phyloP scores from a whole-genome alignment of 2,329 filamentous ascomycete genomes.

The Lecanicillium sp. region DNA sequence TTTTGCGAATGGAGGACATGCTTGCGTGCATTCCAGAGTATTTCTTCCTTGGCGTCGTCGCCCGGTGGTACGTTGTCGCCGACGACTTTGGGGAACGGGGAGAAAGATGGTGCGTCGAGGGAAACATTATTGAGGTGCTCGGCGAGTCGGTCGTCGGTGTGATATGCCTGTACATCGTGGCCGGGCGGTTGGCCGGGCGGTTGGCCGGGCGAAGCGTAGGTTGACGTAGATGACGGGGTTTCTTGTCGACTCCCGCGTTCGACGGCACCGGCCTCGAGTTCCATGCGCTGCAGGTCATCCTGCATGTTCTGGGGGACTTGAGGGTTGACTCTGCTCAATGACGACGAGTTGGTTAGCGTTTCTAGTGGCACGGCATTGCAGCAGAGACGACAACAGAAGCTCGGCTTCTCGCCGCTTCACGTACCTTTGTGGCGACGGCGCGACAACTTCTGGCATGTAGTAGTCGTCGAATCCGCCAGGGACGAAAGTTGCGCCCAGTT shows the following conservation, averaged over 20 bases:
- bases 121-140: constrained; percentile 32
- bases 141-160: constrained; percentile 27
- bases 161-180: constrained; percentile 29
- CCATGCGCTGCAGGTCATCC: constrained; percentile 83
- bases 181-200: constrained; percentile 22
- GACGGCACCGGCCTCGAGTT: constrained; percentile 61
- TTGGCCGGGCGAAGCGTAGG: constrained; percentile 17
- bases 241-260: constrained; percentile 6
- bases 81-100: constrained; percentile 79
- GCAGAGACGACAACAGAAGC: too few species aligned
- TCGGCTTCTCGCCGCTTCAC: too few species aligned
- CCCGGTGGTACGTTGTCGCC: constrained; percentile 87
- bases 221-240: constrained; percentile 11
- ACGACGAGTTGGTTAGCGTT: too few species aligned
- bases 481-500: constrained; percentile 48
- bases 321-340: constrained; percentile 87
- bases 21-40: constrained; percentile 74
- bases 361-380: neutral
- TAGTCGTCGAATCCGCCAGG: constrained; percentile 51
- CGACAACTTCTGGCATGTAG: constrained; percentile 52
- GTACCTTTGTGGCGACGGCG: constrained; percentile 50
- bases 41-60: constrained; percentile 88
- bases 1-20: constrained; percentile 89
- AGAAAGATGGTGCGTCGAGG: constrained; percentile 67
- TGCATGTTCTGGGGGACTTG: constrained; percentile 97